Evolutionary conservation across 2,329 filamentous ascomycete genomes (phyloP).

Genomic region (Colletotrichum eleusines): DNA sequence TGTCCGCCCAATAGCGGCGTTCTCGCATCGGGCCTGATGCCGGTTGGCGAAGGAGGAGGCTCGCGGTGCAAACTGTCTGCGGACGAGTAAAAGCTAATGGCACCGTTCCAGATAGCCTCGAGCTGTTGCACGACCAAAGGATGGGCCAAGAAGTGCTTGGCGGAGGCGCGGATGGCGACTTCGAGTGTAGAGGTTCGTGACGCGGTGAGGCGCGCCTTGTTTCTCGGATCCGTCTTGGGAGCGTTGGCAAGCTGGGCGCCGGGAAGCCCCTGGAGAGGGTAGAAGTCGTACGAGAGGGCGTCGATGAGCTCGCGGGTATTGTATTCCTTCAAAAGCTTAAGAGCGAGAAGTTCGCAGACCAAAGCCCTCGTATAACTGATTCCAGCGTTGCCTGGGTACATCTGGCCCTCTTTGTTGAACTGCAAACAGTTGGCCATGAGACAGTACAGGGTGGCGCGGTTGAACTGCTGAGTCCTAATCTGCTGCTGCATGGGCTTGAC

Average conservation of each 20-base stretch:
- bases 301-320: conserved; percentile 91
- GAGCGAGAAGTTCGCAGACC: conserved; percentile 90
- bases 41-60: conserved; percentile 49
- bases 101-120: conserved; percentile 97
- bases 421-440: conserved; percentile 94
- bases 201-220: conserved; percentile 65
- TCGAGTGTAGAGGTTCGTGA: conserved; percentile 91
- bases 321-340: conserved; percentile 91
- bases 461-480: conserved; percentile 86
- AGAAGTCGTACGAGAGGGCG: conserved; percentile 94
- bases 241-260: conserved; percentile 56
- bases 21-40: conserved; percentile 55
- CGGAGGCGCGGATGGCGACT: conserved; percentile 90
- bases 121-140: conserved; percentile 93
- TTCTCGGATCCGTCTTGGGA: conserved; percentile 52
- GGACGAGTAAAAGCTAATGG: conserved; percentile 92
- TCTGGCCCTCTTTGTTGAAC: conserved; percentile 87
- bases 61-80: conserved; percentile 86
- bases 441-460: conserved; percentile 87
- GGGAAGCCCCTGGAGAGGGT: conserved; percentile 85
- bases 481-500: conserved; percentile 95
- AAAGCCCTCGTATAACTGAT: conserved; percentile 86
- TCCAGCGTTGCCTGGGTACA: conserved; percentile 86
- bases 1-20: conserved; percentile 64
- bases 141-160: conserved; percentile 92